A percentile compares a stretch with the other conserved stretches of the same genome.
These are phyloP conservation scores for Pyrenochaeta sp. DNA, from an alignment of 2,329 filamentous ascomycete species.

Conservation along the genomic window DNA sequence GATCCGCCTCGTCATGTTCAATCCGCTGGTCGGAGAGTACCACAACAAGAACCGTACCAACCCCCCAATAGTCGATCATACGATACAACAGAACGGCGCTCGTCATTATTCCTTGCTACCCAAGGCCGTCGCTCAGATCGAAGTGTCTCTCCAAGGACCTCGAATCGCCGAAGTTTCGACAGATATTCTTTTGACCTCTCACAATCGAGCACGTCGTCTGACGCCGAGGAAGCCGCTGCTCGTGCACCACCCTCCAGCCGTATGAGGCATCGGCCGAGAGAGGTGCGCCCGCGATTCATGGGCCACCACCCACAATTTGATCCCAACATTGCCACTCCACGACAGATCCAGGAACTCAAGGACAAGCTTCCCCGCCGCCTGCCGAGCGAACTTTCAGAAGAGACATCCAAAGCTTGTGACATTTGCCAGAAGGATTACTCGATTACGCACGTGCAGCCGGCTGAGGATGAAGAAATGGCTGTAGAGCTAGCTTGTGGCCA, in stretches of 20 bases:
- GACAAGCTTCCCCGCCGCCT: constrained; percentile 35
- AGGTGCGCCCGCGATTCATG: constrained; percentile 24
- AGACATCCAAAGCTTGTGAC: constrained; percentile 38
- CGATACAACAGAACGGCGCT: constrained; percentile 22
- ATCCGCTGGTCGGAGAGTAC: constrained; percentile 19
- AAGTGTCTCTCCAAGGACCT: constrained; percentile 38
- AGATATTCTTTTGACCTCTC: constrained; percentile 39
- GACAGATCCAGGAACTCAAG: constrained; percentile 43
- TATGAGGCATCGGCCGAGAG: constrained; percentile 22
- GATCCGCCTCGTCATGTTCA: constrained; percentile 22
- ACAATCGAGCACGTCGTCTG: constrained; percentile 31
- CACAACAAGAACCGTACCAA: constrained; percentile 22
- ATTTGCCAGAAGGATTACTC: constrained; percentile 50
- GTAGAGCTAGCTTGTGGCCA: constrained; percentile 48
- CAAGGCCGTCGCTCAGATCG: constrained; percentile 34
- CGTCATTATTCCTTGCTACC: constrained; percentile 12
- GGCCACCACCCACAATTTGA: constrained; percentile 23
- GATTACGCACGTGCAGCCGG: constrained; percentile 30
- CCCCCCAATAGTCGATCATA: constrained; percentile 14
- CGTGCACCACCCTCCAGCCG: constrained; percentile 30
- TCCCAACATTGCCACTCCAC: constrained; percentile 30
- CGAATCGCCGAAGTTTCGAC: constrained; percentile 44
- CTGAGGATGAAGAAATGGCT: constrained; percentile 44
- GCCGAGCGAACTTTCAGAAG: constrained; percentile 36
- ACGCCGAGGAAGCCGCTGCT: constrained; percentile 35